Percentiles rank a stretch among this genome's conserved stretches.
Conservation (phyloP, 2,329 filamentous ascomycete species). For the Neoscytalidium dimidiatum region DNA sequence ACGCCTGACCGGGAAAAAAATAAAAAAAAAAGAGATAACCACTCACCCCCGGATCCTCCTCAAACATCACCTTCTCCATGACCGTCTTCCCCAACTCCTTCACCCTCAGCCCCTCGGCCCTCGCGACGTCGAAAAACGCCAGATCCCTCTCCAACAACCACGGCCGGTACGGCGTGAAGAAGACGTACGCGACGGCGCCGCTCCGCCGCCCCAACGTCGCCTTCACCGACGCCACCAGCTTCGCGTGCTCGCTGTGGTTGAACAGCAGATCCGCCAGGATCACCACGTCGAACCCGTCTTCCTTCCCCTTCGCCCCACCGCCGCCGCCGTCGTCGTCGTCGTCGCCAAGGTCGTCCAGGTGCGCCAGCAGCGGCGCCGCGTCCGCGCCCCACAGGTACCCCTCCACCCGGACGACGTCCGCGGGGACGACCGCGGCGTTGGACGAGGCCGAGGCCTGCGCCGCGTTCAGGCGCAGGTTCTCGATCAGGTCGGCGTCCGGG, state of each 20-base stretch:
- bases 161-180: conserved; percentile 92
- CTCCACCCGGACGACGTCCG: conserved; percentile 35
- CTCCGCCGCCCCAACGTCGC: conserved; percentile 61
- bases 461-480: conserved; percentile 80
- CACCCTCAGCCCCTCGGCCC: conserved; percentile 65
- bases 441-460: background rate
- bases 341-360: conserved; percentile 54
- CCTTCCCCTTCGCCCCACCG: background rate
- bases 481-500: conserved; percentile 79
- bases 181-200: conserved; percentile 72
- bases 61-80: conserved; percentile 86
- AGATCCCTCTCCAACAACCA: conserved; percentile 87
- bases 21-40: background rate
- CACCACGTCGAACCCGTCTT: conserved; percentile 70
- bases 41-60: conserved; percentile 75
- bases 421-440: conserved; percentile 29
- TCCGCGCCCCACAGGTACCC: conserved; percentile 85
- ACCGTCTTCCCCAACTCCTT: conserved; percentile 78
- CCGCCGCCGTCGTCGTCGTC: too few relatives aligned
- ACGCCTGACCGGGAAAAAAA: background rate
- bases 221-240: conserved; percentile 72
- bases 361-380: conserved; percentile 57
- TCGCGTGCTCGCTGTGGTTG: conserved; percentile 82
- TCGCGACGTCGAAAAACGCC: conserved; percentile 79
- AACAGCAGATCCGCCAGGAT: conserved; percentile 90